Percentiles rank a stretch among this genome's conserved stretches.
phyloP scores from a whole-genome alignment of 345 rosid genomes.

The Ailanthus altissimus region DNA sequence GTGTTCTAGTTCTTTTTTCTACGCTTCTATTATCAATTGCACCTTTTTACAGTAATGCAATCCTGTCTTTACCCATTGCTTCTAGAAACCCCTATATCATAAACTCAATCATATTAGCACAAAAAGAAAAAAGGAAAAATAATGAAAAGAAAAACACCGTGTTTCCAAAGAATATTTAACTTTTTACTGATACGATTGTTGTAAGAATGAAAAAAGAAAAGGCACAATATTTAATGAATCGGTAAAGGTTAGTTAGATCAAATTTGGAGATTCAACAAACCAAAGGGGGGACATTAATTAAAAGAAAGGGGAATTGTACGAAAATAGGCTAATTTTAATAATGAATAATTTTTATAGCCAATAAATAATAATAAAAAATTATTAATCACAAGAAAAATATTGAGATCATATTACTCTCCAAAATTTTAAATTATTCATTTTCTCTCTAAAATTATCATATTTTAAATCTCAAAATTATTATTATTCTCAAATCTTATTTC shows the following conservation, averaged over 20 bases:
- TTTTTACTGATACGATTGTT: conserved; percentile 25
- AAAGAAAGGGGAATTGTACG: too few species aligned
- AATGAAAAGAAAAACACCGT: conserved; percentile 11
- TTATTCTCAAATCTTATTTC: too few species aligned
- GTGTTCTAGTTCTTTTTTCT: conserved; percentile 7
- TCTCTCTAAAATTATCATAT: too few species aligned
- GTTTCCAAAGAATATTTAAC: conserved; percentile 35
- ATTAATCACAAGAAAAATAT: too few species aligned
- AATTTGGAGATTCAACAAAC: conserved; percentile 21
- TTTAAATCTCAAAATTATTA: too few species aligned
- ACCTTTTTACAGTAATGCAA: conserved; percentile 26
- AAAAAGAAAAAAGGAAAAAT: conserved; percentile 8
- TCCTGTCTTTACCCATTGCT: conserved; percentile 43
- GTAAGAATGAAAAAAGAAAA: conserved; percentile 7
- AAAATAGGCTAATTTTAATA: too few species aligned
- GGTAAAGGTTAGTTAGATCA: conserved; percentile 19
- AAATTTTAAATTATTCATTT: too few species aligned
- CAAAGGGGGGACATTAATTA: conserved; percentile 6
- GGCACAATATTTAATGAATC: conserved; percentile 3
- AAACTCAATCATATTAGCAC: conserved; percentile 29
- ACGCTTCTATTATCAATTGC: conserved; percentile 15
- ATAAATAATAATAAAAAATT: too few species aligned
- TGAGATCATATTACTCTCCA: too few species aligned
- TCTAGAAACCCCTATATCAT: conserved; percentile 34
- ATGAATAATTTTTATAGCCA: too few species aligned